phyloP scores from a whole-genome alignment of 108 stramenopile genomes.

The Epithemia pelagica region DNA sequence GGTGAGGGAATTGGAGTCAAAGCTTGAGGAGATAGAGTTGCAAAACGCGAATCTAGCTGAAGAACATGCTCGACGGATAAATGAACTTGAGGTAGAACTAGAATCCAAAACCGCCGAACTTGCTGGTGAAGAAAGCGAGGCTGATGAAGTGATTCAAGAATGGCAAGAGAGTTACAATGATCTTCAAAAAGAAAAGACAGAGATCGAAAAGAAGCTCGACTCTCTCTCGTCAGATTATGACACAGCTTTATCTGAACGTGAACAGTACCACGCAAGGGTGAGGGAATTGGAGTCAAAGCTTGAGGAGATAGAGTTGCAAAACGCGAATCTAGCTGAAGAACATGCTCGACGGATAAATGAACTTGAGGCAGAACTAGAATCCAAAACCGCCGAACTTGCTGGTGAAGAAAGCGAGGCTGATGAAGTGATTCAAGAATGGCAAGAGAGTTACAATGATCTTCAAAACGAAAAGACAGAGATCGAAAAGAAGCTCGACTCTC shows the following conservation, averaged over 20 bases:
- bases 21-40: neutral
- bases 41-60: neutral
- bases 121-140: conserved; percentile 47
- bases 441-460: conserved; percentile 13
- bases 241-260: neutral
- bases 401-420: conserved; percentile 48
- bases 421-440: conserved; percentile 52
- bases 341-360: conserved; percentile 13
- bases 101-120: conserved; percentile 32
- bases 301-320: neutral
- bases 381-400: conserved; percentile 32
- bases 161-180: conserved; percentile 33
- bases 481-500: neutral
- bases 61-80: conserved; percentile 10
- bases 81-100: conserved; percentile 38
- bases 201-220: conserved; percentile 4
- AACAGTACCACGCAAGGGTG: neutral
- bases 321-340: neutral
- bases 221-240: conserved; percentile 1
- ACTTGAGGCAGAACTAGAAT: conserved; percentile 38
- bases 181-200: conserved; percentile 11
- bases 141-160: conserved; percentile 39
- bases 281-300: neutral
- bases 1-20: neutral
- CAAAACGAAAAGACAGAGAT: conserved; percentile 14